Evolutionary conservation across 2,329 filamentous ascomycete genomes (phyloP).

Genomic region (Calonectria hongkongensis): DNA sequence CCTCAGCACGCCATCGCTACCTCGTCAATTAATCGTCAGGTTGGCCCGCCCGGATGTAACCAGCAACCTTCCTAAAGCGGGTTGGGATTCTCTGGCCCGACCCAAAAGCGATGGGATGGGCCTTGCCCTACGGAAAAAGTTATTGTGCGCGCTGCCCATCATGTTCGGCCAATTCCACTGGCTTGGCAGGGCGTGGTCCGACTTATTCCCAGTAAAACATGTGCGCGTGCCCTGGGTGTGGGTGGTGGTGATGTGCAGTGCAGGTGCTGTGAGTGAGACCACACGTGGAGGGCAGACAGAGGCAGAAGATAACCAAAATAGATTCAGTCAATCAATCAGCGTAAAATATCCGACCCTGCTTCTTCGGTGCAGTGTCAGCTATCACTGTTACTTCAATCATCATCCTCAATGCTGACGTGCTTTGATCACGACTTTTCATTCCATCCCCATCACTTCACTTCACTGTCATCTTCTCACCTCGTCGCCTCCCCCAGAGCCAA

Average conservation of each 20-base stretch:
- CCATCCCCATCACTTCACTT: not conserved
- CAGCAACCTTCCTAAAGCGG: slow-evolving; percentile 21
- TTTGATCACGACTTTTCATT: not conserved
- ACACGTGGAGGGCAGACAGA: not conserved
- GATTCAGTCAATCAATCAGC: no score
- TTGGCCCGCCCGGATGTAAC: slow-evolving; percentile 21
- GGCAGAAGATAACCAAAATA: not conserved
- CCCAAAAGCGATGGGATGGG: not conserved
- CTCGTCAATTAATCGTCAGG: slow-evolving; percentile 12
- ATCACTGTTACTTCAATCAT: not conserved
- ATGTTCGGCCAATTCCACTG: not conserved
- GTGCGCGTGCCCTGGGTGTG: not conserved
- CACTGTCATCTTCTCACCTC: not conserved
- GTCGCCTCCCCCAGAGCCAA: slow-evolving; percentile 18
- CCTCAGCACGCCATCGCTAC: slow-evolving; percentile 18
- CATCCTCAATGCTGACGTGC: not conserved
- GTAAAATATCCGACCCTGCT: no score
- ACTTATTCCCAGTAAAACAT: not conserved
- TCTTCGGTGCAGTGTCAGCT: no score
- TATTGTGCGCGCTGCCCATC: not conserved
- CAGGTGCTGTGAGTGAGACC: not conserved
- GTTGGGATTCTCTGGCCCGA: not conserved
- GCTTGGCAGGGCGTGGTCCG: not conserved
- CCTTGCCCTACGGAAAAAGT: not conserved
- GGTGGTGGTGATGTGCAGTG: not conserved